Percentiles rank a stretch among this genome's conserved stretches.
Evolutionary conservation across 768 basidiomycete genomes (phyloP).

Genomic region (Pulveroboletus sp.): DNA sequence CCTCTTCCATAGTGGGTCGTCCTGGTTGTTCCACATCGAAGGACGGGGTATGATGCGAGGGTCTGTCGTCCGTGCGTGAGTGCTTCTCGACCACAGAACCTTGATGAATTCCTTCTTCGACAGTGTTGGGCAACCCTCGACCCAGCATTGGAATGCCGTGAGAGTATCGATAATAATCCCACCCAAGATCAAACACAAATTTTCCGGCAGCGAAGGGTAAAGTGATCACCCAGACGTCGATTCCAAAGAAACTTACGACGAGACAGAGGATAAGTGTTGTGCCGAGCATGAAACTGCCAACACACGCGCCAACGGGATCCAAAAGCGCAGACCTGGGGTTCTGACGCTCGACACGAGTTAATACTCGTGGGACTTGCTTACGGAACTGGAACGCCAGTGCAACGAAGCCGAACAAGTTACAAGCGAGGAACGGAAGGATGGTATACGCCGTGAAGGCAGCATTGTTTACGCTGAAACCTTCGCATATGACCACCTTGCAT

Average conservation of each 20-base stretch:
- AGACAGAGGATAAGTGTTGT: slow-evolving; percentile 70
- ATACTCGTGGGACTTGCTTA: slow-evolving; percentile 44
- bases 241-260: slow-evolving; percentile 66
- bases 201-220: slow-evolving; percentile 76
- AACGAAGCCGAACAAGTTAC: slow-evolving; percentile 56
- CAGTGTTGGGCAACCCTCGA: neutral
- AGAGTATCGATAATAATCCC: slow-evolving; percentile 49
- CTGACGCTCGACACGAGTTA: slow-evolving; percentile 35
- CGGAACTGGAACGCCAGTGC: slow-evolving; percentile 60
- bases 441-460: slow-evolving; percentile 78
- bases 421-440: slow-evolving; percentile 72
- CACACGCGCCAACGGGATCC: slow-evolving; percentile 69
- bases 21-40: neutral
- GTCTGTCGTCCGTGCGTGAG: neutral
- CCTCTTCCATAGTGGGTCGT: too few species aligned
- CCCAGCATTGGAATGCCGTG: slow-evolving; percentile 23
- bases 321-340: slow-evolving; percentile 58
- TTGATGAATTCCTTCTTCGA: neutral
- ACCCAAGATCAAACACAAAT: slow-evolving; percentile 58
- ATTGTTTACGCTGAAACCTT: slow-evolving; percentile 77
- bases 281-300: slow-evolving; percentile 65
- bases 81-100: neutral
- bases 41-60: neutral
- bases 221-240: slow-evolving; percentile 82
- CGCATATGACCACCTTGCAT: slow-evolving; percentile 66